Percentiles rank a stretch among this genome's conserved stretches.
Conservation (phyloP, 129 eudicot species). For the Artemisia annua region DNA sequence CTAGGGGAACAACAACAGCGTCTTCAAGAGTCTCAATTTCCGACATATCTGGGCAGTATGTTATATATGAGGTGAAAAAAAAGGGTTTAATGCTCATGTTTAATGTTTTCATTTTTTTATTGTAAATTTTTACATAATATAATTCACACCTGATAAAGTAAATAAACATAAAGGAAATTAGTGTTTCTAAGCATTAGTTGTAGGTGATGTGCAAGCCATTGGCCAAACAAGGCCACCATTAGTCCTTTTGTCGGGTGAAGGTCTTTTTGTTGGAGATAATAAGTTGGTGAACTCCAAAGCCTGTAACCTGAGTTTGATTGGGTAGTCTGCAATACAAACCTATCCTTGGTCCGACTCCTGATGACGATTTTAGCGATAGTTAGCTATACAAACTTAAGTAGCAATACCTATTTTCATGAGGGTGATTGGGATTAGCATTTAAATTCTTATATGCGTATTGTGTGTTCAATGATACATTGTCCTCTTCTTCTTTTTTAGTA, state of each 20-base stretch:
- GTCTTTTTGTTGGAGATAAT: constrained; percentile 62
- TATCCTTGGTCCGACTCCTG: constrained; percentile 89
- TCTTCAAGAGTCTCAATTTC: constrained; percentile 68
- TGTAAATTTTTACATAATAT: not conserved
- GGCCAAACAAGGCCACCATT: constrained; percentile 34
- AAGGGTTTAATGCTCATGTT: too few relatives aligned
- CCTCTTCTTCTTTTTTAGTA: too few relatives aligned
- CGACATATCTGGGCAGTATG: constrained; percentile 63
- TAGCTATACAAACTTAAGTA: too few relatives aligned
- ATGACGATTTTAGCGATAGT: too few relatives aligned
- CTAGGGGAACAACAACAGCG: constrained; percentile 81
- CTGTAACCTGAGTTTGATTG: constrained; percentile 73
- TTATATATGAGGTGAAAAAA: too few relatives aligned
- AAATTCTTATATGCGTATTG: too few relatives aligned
- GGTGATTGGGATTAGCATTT: too few relatives aligned
- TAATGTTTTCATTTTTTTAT: too few relatives aligned
- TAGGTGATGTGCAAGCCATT: too few relatives aligned
- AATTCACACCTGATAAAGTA: constrained; percentile 4
- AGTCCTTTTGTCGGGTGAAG: constrained; percentile 27
- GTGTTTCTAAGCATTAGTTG: constrained; percentile 20
- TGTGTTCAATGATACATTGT: too few relatives aligned
- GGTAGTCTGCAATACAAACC: constrained; percentile 94
- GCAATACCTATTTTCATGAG: too few relatives aligned
- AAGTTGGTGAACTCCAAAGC: constrained; percentile 83
- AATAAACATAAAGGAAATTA: not conserved